Evolutionary conservation across 306 rosid genomes (phyloP).

Genomic region (Datisca glomerata): DNA sequence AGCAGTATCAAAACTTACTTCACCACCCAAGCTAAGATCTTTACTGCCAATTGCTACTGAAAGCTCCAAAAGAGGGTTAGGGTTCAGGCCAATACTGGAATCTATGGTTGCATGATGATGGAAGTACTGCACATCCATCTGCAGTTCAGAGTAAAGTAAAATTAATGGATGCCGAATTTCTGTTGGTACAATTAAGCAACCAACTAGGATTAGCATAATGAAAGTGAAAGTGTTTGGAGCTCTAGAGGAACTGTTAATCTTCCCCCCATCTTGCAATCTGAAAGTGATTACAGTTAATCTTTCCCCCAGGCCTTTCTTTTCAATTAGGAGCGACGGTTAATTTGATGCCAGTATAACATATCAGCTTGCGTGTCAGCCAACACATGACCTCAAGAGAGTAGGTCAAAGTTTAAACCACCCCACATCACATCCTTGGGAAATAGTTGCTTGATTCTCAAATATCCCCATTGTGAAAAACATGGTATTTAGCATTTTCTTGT

Average conservation of each 20-base stretch:
- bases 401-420: no score
- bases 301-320: no score
- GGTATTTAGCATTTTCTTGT: background rate
- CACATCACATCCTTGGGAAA: no score
- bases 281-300: no score
- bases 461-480: background rate
- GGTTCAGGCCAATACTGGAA: slow-evolving; percentile 84
- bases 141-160: slow-evolving; percentile 14
- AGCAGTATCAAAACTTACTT: slow-evolving; percentile 80
- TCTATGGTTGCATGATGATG: slow-evolving; percentile 74
- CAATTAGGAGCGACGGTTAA: no score
- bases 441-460: background rate
- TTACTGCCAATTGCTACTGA: slow-evolving; percentile 74
- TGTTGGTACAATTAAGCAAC: background rate
- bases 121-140: slow-evolving; percentile 78
- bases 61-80: slow-evolving; percentile 70
- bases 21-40: slow-evolving; percentile 76
- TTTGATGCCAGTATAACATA: no score
- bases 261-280: no score
- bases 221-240: no score
- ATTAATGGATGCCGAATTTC: slow-evolving; percentile 11
- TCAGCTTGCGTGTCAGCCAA: no score
- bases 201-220: no score
- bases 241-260: no score
- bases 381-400: no score